Base-by-base conservation (phyloP, 768 basidiomycete species). In the Termitomyces bulborhizus region DNA sequence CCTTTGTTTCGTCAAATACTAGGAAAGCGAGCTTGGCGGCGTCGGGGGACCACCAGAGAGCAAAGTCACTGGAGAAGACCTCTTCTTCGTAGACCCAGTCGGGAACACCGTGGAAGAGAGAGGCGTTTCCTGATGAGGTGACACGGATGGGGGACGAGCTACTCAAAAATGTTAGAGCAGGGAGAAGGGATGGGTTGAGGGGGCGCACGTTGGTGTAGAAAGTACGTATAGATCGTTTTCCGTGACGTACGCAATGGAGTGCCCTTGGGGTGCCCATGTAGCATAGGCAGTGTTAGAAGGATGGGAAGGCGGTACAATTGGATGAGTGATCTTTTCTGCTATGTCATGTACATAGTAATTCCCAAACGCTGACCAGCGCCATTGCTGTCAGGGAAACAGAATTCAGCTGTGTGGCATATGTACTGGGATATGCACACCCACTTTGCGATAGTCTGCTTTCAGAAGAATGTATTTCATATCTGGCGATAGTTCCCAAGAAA, bases 51-150 rank as follows among this genome's bases (percentile, higher is more conserved):
- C 90, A 98, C 93, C 93, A 98, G 4, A 96, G 73, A 0, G 94
- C 85, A 46, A 69, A 83, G 65, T 93, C 82, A 39, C 71, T 65
- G 3, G 77, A 72, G 62, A 93, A 88, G 24, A 98, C 83, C 66
- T 97, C 93, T 66, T 96, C 93, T 68, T 96, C 93, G 68, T 95
- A 95, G 4, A 98, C 96, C 96, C 97, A 98, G 67, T 97, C 93
- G 0, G 93, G 91, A 1, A 97, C 89, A 6, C 97, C 97, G 63
- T 98, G 85, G 76, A 98, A 97, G 15, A 95, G 76, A 0, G 88
- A 87, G 0, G 83, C 78, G 50, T 87, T 90, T 0, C 97, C 97
- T 13, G 85, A 82, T 1, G 76, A 73, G 1, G 96, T 99, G 9
- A 98, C 77, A 9, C 87, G 85, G 48, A 95, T 86, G 9, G 85